phyloP scores from a whole-genome alignment of 129 eudicot species.

The Kitagawia praeruptora region DNA sequence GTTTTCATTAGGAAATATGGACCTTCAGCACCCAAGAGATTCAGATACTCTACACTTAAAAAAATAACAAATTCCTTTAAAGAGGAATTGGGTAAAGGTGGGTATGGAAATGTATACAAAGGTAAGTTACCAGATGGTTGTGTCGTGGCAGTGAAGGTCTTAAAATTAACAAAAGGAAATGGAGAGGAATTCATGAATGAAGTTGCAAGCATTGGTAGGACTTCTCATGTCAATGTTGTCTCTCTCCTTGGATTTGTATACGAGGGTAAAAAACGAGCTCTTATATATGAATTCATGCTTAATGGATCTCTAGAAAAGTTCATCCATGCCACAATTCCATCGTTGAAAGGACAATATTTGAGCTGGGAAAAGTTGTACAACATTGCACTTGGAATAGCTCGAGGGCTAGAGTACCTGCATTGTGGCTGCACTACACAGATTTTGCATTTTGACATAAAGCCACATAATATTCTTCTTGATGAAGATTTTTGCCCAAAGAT shows the following conservation, averaged over 20 bases:
- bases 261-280: slow-evolving; percentile 9
- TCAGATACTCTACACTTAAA: background rate
- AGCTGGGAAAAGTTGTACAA: background rate
- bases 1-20: background rate
- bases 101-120: background rate
- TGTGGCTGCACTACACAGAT: background rate
- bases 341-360: background rate
- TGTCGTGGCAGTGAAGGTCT: too few relatives aligned
- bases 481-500: slow-evolving; percentile 14
- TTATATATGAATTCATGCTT: slow-evolving; percentile 16
- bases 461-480: slow-evolving; percentile 3
- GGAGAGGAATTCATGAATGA: too few relatives aligned
- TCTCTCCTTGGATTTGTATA: slow-evolving; percentile 16
- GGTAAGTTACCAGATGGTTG: slow-evolving; percentile 4
- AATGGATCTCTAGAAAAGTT: slow-evolving; percentile 23
- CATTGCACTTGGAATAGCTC: background rate
- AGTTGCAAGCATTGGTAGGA: slow-evolving; percentile 12
- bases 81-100: background rate
- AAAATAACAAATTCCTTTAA: background rate
- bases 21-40: background rate
- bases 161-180: too few relatives aligned
- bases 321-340: background rate
- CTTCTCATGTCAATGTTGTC: slow-evolving; percentile 25
- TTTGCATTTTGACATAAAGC: slow-evolving; percentile 15
- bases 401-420: slow-evolving; percentile 5